Conservation (phyloP, 768 basidiomycete species). For the Tylopilus rubrobrunneus region DNA sequence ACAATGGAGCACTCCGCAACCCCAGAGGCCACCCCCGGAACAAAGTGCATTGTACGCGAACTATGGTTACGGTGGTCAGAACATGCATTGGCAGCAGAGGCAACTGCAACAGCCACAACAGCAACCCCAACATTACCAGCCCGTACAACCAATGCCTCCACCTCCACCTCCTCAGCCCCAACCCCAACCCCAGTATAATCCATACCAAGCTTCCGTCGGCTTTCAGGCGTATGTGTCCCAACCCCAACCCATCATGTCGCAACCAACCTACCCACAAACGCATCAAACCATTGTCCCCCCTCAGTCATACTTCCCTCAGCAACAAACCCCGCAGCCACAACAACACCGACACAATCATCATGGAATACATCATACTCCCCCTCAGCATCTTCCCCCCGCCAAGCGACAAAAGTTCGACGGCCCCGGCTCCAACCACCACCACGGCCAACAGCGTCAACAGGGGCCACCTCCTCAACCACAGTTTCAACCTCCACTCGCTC, state of each 20-base stretch:
- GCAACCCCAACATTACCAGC: constrained; percentile 44
- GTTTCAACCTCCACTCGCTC: constrained; percentile 38
- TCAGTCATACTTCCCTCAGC: constrained; percentile 39
- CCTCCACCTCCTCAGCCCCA: constrained; percentile 53
- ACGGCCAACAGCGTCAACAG: constrained; percentile 40
- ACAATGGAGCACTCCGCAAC: constrained; percentile 64
- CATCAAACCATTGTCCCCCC: constrained; percentile 35
- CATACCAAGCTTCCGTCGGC: constrained; percentile 66
- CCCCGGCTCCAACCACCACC: constrained; percentile 47
- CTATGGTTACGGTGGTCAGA: constrained; percentile 82
- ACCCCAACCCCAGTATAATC: constrained; percentile 65
- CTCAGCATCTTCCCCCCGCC: constrained; percentile 85
- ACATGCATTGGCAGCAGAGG: constrained; percentile 58
- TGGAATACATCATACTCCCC: constrained; percentile 56
- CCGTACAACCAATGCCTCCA: constrained; percentile 48
- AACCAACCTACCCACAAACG: constrained; percentile 46
- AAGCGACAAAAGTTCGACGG: constrained; percentile 89
- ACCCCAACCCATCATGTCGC: constrained; percentile 47
- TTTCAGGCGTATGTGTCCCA: constrained; percentile 70
- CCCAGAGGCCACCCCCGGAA: constrained; percentile 66
- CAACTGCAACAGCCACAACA: constrained; percentile 64
- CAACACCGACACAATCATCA: constrained; percentile 50
- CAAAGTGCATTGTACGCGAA: constrained; percentile 87
- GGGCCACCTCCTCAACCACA: constrained; percentile 60
- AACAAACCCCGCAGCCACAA: constrained; percentile 37